Conservation (phyloP, 805 yeast species). For the Kregervanrija pseudodelftensis region DNA sequence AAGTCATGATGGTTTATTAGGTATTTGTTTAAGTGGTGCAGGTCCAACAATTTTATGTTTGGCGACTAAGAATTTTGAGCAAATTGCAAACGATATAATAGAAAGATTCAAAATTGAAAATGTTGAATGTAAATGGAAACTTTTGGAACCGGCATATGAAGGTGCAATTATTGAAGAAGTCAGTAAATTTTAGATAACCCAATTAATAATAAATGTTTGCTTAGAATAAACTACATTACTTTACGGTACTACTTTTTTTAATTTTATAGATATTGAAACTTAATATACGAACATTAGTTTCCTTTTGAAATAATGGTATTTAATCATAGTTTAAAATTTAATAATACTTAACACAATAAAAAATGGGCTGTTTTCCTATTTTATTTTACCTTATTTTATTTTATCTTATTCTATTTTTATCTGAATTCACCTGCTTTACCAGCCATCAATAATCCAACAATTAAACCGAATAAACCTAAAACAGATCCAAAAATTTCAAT, state of each 20-base stretch:
- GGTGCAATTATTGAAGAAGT: conserved; percentile 61
- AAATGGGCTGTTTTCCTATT: conserved; percentile 5
- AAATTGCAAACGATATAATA: conserved; percentile 71
- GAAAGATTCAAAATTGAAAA: conserved; percentile 55
- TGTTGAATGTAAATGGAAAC: conserved; percentile 74
- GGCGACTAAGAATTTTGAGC: conserved; percentile 83
- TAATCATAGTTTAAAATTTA: neutral
- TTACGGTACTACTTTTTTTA: neutral
- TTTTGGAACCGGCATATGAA: conserved; percentile 79
- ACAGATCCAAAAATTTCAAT: conserved; percentile 97
- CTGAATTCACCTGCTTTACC: conserved; percentile 87
- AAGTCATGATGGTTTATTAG: conserved; percentile 77
- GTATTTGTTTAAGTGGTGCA: conserved; percentile 94
- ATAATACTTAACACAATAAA: neutral
- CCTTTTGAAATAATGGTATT: neutral
- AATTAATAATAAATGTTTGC: conserved; percentile 1
- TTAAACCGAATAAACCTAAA: conserved; percentile 89
- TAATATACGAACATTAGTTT: conserved; percentile 8
- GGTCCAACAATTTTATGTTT: conserved; percentile 95
- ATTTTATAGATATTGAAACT: conserved; percentile 2
- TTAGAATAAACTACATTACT: conserved; percentile 2
- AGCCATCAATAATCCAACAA: conserved; percentile 96
- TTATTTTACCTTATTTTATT: neutral
- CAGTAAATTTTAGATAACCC: conserved; percentile 15
- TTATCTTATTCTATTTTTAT: conserved; percentile 23